Percentiles rank a stretch among this genome's conserved stretches.
Conservation (phyloP, 2,329 filamentous ascomycete genomes). For the Arthrinium phaeospermum region DNA sequence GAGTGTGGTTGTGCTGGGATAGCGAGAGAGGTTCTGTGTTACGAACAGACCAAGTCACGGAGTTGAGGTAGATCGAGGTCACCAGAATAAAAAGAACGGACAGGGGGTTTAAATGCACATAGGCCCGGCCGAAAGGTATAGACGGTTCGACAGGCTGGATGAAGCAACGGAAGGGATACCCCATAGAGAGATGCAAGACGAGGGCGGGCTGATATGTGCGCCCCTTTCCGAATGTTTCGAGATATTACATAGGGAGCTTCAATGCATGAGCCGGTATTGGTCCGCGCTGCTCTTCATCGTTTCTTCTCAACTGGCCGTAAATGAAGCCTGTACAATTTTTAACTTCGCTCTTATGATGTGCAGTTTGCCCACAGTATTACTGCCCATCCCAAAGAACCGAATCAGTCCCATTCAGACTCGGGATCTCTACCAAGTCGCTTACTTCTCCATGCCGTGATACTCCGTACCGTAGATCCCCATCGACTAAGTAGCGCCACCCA, state of each 20-base stretch:
- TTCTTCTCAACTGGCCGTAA: not conserved
- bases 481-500: not conserved
- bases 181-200: not conserved
- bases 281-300: not conserved
- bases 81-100: not conserved
- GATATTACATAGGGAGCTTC: not conserved
- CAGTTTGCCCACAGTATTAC: not conserved
- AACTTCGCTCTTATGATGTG: not conserved
- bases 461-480: not conserved
- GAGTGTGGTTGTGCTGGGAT: conserved; percentile 58
- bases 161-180: conserved; percentile 11
- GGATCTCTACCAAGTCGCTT: not conserved
- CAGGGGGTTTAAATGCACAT: not conserved
- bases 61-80: not conserved
- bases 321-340: not conserved
- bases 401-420: not conserved
- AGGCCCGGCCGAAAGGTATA: not conserved
- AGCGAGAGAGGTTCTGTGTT: not conserved
- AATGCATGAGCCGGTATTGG: not conserved
- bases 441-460: too few relatives aligned
- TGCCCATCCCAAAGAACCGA: not conserved
- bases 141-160: not conserved
- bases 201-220: not conserved
- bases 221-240: not conserved
- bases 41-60: not conserved